Evolutionary conservation across 164 flowering plant species (phyloP).

Genomic region (Chimonanthus salicifolius): DNA sequence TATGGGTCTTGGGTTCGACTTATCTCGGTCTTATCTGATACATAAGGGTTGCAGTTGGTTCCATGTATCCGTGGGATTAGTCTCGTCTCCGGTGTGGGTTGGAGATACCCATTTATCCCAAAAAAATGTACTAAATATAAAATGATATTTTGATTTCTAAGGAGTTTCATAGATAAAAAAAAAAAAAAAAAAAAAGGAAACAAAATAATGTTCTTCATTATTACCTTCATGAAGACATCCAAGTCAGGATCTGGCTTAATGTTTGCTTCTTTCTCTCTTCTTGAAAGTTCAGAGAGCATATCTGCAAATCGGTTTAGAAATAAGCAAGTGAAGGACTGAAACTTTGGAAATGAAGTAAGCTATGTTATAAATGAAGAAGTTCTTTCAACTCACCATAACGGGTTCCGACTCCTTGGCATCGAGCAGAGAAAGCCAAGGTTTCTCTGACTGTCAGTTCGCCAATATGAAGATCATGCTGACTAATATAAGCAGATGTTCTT

Average conservation of each 20-base stretch:
- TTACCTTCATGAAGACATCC: slow-evolving; percentile 95
- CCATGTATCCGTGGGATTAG: too few relatives aligned
- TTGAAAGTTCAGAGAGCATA: slow-evolving; percentile 71
- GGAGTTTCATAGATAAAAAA: neutral
- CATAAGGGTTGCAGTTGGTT: neutral
- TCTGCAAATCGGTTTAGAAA: slow-evolving; percentile 27
- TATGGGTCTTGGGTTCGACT: too few relatives aligned
- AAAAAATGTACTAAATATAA: neutral
- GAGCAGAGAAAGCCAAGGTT: slow-evolving; percentile 51
- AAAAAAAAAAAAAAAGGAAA: neutral
- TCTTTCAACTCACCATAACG: slow-evolving; percentile 25
- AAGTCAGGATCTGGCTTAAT: slow-evolving; percentile 68
- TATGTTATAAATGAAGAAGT: neutral
- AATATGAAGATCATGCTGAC: slow-evolving; percentile 53
- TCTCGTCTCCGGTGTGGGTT: too few relatives aligned
- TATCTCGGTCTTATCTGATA: too few relatives aligned
- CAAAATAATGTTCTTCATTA: neutral
- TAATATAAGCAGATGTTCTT: slow-evolving; percentile 55
- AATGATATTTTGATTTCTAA: neutral
- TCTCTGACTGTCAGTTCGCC: slow-evolving; percentile 62
- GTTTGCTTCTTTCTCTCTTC: slow-evolving; percentile 70
- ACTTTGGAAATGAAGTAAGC: neutral
- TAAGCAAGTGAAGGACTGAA: neutral
- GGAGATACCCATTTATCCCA: neutral
- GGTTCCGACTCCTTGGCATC: slow-evolving; percentile 61